Base-by-base conservation (phyloP, 768 basidiomycete species). In the Cubamyces lactineus region DNA sequence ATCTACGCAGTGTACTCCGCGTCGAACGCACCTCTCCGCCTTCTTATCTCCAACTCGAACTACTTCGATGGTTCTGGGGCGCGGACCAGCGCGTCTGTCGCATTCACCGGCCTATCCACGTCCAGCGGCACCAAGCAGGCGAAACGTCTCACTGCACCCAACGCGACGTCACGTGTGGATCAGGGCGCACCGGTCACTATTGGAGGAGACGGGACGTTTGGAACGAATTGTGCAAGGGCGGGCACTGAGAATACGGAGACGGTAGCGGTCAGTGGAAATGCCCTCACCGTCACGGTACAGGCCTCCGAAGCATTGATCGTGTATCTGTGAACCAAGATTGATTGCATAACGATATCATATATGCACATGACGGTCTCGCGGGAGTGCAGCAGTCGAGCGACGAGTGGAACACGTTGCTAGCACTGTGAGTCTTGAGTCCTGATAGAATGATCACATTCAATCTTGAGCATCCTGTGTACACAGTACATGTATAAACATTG, bases 281-380 rank as follows among this genome's bases (percentile, higher is more conserved):
- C 57, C 46, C 56, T 73, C 40, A 70, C 68, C 11, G 71, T 77
- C 16, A 51, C 67, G 5, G 69, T 78, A 51, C 65, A 63, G 24
- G 76, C 75, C 21, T 76, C 76, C 13, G 77, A 78, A 64, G 76
- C 75, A n/a, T 55, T 76, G 56, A 74, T 78, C 46, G 69, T 78
- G 49, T 74, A 67, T 45, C 49, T 77, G 58, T 70, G 62, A 71
- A 13, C 15, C 9, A 21, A 17, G 3, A 21, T 6, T 9, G 43
- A 7, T 4, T 19, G 16, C 43, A 21, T 19, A 8, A 21, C 45
- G 1, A 34, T 11, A 3, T 46, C 5, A 17, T 23, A 19, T 21
- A 8, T 17, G 17, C 45, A 23, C 13, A 6, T 45, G 6, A 24
- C 19, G 17, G 21, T 12, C 12, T 13, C 15, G 45, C 12, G 2